phyloP scores from a whole-genome alignment of 441 rosid species.

The Rhodomyrtus psidioides region DNA sequence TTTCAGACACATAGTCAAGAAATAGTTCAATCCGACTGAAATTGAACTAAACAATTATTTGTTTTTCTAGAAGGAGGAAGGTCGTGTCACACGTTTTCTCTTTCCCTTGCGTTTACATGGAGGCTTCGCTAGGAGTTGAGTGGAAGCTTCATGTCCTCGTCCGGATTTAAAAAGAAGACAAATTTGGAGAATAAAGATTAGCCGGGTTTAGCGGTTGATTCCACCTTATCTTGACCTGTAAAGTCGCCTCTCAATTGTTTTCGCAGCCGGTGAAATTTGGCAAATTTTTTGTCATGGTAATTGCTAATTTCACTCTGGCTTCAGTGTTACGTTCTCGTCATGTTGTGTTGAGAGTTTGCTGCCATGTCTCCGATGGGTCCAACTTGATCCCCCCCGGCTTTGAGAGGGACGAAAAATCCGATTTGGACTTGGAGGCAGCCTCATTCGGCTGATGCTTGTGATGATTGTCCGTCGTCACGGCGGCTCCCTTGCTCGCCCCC shows the following conservation, averaged over 20 bases:
- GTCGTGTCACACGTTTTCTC: conserved; percentile 8
- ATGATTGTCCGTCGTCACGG: background rate
- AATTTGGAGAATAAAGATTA: background rate
- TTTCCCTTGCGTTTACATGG: conserved; percentile 5
- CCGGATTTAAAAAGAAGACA: background rate
- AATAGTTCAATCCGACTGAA: background rate
- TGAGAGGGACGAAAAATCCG: background rate
- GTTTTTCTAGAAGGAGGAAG: background rate
- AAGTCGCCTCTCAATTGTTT: background rate
- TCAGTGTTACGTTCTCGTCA: background rate
- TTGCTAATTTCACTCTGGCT: background rate
- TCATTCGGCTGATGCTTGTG: background rate
- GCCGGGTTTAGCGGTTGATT: background rate
- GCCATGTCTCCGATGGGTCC: background rate
- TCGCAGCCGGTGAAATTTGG: no score
- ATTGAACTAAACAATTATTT: background rate
- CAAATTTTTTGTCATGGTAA: background rate
- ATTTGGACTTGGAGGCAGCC: background rate
- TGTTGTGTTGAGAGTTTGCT: background rate
- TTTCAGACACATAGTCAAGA: background rate
- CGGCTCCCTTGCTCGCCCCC: background rate
- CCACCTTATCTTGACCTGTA: background rate
- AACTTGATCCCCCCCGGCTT: background rate
- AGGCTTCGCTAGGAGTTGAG: background rate
- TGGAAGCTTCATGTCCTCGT: background rate